Percentiles rank a stretch among this genome's conserved stretches.
Conservation (phyloP, 768 basidiomycete species). For the Podaxis carcinomalis region DNA sequence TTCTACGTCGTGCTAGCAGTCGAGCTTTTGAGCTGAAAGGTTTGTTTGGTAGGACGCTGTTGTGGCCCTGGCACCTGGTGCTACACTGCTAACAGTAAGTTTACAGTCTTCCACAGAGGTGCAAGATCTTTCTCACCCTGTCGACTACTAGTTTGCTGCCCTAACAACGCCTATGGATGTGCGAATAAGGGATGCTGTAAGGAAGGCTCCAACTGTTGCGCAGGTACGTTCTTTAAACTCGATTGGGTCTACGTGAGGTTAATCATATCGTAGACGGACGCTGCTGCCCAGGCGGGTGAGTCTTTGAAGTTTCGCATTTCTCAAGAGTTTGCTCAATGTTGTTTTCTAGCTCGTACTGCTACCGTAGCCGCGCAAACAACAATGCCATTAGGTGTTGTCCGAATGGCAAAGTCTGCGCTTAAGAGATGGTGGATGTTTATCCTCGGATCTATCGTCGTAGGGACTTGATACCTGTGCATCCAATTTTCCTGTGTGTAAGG, state of each 20-base stretch:
- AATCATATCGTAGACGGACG: neutral
- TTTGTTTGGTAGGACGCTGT: neutral
- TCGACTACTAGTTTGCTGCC: slow-evolving; percentile 2
- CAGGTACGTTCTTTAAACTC: neutral
- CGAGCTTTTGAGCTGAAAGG: neutral
- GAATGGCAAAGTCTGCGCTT: too few species aligned
- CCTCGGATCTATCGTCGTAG: too few species aligned
- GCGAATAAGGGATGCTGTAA: slow-evolving; percentile 5
- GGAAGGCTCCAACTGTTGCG: slow-evolving; percentile 7
- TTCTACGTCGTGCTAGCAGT: neutral
- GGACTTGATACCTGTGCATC: too few species aligned
- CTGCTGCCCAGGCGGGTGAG: neutral
- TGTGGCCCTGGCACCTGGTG: neutral
- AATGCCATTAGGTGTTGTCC: too few species aligned
- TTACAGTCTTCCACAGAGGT: neutral
- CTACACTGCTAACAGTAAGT: neutral
- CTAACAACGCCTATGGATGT: neutral
- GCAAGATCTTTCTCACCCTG: neutral
- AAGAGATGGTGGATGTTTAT: too few species aligned
- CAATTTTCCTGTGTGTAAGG: too few species aligned
- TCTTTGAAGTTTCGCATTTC: neutral
- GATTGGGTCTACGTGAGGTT: neutral
- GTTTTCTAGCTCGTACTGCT: too few species aligned
- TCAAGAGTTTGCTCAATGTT: too few species aligned
- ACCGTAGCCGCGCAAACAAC: too few species aligned